phyloP scores from a whole-genome alignment of 768 basidiomycete species.

The Tylopilus sp. region DNA sequence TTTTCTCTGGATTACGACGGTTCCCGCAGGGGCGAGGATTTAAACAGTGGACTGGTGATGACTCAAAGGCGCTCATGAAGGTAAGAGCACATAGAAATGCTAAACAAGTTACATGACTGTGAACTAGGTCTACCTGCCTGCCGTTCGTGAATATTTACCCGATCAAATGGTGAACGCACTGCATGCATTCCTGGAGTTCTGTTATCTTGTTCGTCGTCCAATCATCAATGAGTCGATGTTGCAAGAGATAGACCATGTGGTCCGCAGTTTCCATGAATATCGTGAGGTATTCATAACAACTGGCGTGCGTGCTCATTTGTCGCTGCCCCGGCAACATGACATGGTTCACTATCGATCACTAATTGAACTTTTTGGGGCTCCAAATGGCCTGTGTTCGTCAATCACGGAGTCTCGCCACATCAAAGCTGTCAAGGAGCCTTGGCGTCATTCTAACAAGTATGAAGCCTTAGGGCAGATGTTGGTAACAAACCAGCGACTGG shows the following conservation, averaged over 20 bases:
- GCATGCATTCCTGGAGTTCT: not conserved
- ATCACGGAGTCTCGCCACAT: not conserved
- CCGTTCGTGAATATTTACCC: not conserved
- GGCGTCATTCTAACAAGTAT: not conserved
- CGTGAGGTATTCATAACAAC: not conserved
- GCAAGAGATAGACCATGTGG: not conserved
- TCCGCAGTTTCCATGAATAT: not conserved
- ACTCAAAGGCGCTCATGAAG: slow-evolving; percentile 5
- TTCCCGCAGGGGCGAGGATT: not conserved
- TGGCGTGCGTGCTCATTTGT: slow-evolving; percentile 4
- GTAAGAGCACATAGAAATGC: too few relatives aligned
- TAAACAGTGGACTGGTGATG: not conserved
- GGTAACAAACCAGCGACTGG: not conserved
- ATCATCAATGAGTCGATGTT: not conserved
- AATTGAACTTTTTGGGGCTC: not conserved
- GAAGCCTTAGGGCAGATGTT: not conserved
- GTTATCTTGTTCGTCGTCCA: not conserved
- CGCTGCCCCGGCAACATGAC: slow-evolving; percentile 33
- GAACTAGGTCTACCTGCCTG: not conserved
- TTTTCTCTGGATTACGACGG: not conserved
- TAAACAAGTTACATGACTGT: too few relatives aligned
- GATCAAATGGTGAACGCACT: not conserved
- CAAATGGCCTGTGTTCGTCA: not conserved
- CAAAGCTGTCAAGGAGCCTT: not conserved
- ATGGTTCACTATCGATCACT: slow-evolving; percentile 27